Conservation (phyloP, 2,329 filamentous ascomycete genomes). For the Aureobasidium mangrovei region DNA sequence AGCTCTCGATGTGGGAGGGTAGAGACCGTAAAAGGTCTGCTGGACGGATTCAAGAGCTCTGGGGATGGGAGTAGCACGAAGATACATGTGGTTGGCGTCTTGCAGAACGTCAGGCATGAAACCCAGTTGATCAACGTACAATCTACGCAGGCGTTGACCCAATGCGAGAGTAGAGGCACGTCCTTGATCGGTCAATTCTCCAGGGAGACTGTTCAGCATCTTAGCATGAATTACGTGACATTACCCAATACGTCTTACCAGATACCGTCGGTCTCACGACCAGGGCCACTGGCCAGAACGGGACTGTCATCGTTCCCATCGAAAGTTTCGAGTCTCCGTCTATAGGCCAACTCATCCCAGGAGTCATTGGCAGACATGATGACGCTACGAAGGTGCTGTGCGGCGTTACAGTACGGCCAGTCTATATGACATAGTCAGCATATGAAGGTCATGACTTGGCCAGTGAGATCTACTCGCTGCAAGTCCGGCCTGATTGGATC, state of each 20-base stretch:
- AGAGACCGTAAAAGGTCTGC: constrained; percentile 42
- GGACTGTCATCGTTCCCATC: constrained; percentile 47
- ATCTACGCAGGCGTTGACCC: constrained; percentile 38
- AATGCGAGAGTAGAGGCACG: constrained; percentile 41
- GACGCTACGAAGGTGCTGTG: constrained; percentile 58
- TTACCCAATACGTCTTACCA: constrained; percentile 50
- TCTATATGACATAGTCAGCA: constrained; percentile 29
- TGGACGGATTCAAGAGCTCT: constrained; percentile 43
- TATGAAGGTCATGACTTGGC: neutral
- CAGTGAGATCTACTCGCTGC: constrained; percentile 33
- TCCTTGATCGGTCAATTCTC: constrained; percentile 43
- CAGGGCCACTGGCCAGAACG: constrained; percentile 57
- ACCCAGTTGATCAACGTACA: constrained; percentile 42
- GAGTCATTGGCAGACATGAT: constrained; percentile 46
- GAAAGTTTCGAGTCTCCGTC: constrained; percentile 76
- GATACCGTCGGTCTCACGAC: constrained; percentile 64
- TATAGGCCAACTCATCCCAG: constrained; percentile 54
- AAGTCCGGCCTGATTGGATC: constrained; percentile 37
- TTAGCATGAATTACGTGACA: neutral
- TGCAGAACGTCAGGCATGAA: constrained; percentile 40
- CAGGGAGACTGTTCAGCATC: constrained; percentile 30
- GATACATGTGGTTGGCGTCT: constrained; percentile 34
- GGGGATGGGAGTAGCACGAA: constrained; percentile 42
- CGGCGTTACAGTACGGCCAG: constrained; percentile 87
- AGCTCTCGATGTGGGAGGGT: constrained; percentile 35